phyloP scores from a whole-genome alignment of 257 asterid genomes.

The Lantana camara region DNA sequence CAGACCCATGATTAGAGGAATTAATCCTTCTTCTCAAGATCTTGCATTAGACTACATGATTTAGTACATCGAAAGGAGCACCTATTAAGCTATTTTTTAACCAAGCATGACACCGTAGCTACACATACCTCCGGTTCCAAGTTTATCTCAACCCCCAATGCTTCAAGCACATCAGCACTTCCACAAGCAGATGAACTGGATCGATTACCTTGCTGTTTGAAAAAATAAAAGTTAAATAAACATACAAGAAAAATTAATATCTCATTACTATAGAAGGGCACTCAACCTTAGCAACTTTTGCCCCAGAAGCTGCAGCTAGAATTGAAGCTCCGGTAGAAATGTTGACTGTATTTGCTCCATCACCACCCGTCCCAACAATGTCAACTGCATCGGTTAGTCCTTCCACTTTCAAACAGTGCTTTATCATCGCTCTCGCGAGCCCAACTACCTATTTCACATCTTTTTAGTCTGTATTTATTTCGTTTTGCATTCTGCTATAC shows the following conservation, averaged over 20 bases:
- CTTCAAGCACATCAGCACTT: slow-evolving; percentile 95
- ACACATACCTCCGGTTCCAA: slow-evolving; percentile 84
- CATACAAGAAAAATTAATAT: neutral
- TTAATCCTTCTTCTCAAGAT: too few species aligned
- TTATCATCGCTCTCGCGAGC: slow-evolving; percentile 90
- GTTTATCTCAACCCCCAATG: slow-evolving; percentile 72
- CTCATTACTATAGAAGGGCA: neutral
- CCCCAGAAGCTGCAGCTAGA: slow-evolving; percentile 97
- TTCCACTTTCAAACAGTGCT: slow-evolving; percentile 68
- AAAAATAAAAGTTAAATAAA: neutral
- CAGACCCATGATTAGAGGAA: too few species aligned
- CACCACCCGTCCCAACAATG: slow-evolving; percentile 98
- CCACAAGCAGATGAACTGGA: slow-evolving; percentile 99
- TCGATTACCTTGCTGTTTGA: slow-evolving; percentile 86
- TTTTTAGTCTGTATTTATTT: slow-evolving; percentile 30
- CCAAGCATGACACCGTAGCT: neutral
- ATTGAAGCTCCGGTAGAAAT: slow-evolving; percentile 97
- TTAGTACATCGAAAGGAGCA: neutral
- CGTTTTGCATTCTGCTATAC: slow-evolving; percentile 10
- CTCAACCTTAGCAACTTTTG: slow-evolving; percentile 87
- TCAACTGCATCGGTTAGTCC: slow-evolving; percentile 81
- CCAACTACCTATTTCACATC: slow-evolving; percentile 70
- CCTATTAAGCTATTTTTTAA: neutral
- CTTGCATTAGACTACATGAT: neutral
- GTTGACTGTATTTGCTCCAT: slow-evolving; percentile 97